A percentile compares a stretch with the other conserved stretches of the same genome.
These are phyloP conservation scores for Magnaporthiopsis rhizophila DNA, from an alignment of 2,329 filamentous ascomycete species.

Conservation along the genomic window DNA sequence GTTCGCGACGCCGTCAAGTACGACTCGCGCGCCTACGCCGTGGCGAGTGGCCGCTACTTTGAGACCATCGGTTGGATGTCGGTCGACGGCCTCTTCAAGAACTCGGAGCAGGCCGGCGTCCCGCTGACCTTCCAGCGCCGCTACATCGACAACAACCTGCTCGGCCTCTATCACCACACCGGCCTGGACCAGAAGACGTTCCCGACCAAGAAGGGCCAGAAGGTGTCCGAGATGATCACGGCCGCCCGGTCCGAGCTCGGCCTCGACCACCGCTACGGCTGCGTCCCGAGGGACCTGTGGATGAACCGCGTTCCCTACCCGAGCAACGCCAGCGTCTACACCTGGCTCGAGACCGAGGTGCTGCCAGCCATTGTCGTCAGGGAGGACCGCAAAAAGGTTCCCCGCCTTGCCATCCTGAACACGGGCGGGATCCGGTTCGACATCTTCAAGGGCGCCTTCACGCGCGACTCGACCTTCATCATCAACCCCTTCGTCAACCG, in stretches of 20 bases:
- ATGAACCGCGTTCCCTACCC: conserved; percentile 72
- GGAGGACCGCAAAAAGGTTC: conserved; percentile 46
- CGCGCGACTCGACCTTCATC: conserved; percentile 76
- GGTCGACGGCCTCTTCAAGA: conserved; percentile 49
- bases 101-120: conserved; percentile 17
- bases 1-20: conserved; percentile 78
- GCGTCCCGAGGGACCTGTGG: conserved; percentile 74
- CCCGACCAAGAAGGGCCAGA: conserved; percentile 63
- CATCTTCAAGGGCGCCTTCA: conserved; percentile 87
- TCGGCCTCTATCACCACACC: conserved; percentile 75
- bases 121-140: conserved; percentile 60
- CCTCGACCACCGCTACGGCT: conserved; percentile 72
- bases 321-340: conserved; percentile 66
- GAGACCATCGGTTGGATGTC: conserved; percentile 95
- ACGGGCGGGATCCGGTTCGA: conserved; percentile 92
- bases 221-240: conserved; percentile 63
- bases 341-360: conserved; percentile 68
- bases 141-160: conserved; percentile 93
- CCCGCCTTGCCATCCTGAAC: conserved; percentile 72
- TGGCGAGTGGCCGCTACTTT: conserved; percentile 87
- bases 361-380: conserved; percentile 60
- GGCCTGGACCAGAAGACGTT: conserved; percentile 65
- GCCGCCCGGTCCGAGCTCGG: conserved; percentile 60
- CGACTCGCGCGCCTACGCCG: conserved; percentile 67
- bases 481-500: conserved; percentile 81